A percentile compares a stretch with the other conserved stretches of the same genome.
These are phyloP conservation scores for Hyparrhenia diplandra DNA, from an alignment of 176 grass and related monocot species.

Conservation along the genomic window DNA sequence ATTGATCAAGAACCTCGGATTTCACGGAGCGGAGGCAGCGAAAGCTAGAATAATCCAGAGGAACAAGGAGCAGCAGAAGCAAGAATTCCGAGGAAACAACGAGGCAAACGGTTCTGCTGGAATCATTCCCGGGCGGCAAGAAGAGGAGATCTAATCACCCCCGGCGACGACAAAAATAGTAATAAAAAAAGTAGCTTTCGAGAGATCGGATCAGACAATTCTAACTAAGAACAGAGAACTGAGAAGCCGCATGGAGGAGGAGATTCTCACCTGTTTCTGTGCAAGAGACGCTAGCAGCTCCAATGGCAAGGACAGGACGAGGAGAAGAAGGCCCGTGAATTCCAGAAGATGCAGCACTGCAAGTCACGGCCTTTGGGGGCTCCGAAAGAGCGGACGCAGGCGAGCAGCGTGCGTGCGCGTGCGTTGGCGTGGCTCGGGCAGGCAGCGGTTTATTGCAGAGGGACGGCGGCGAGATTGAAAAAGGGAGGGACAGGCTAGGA, in stretches of 20 bases:
- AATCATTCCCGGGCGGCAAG: background rate
- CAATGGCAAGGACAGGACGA: background rate
- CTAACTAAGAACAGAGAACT: background rate
- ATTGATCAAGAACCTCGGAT: background rate
- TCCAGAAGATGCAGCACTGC: background rate
- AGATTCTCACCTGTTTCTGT: background rate
- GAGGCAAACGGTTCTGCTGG: background rate
- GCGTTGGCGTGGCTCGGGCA: background rate
- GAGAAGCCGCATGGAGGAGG: background rate
- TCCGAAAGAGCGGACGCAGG: background rate
- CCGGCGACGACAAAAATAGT: background rate
- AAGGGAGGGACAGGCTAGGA: background rate
- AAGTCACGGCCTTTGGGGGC: conserved; percentile 29
- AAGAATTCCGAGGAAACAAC: background rate
- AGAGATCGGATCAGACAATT: background rate
- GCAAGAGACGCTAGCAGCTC: background rate
- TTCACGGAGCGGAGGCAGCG: background rate
- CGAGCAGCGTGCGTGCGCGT: background rate
- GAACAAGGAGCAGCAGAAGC: background rate
- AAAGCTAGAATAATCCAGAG: background rate
- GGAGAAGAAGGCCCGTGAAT: background rate
- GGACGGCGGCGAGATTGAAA: background rate
- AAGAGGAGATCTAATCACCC: background rate
- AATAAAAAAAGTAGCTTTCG: background rate
- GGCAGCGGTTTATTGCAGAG: conserved; percentile 22